phyloP scores from a whole-genome alignment of 2,329 filamentous ascomycete genomes.

The Didymella glomerata region DNA sequence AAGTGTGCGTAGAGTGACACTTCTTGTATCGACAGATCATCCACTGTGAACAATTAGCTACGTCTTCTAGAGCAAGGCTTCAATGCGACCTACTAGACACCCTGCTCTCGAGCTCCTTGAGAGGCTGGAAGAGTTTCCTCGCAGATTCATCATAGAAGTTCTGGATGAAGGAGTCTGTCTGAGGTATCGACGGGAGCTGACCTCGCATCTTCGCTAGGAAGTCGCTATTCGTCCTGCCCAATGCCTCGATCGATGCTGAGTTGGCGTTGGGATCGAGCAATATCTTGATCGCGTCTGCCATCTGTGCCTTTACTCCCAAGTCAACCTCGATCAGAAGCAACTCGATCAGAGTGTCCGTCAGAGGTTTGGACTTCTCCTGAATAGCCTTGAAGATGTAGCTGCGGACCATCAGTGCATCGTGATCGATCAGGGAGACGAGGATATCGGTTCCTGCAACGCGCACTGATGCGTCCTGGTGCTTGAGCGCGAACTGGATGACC shows the following conservation, averaged over 20 bases:
- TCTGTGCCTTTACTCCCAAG: constrained; percentile 91
- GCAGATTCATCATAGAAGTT: constrained; percentile 91
- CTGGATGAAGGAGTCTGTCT: constrained; percentile 85
- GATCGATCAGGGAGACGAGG: constrained; percentile 91
- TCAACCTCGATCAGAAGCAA: constrained; percentile 90
- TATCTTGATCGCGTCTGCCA: constrained; percentile 94
- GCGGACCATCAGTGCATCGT: constrained; percentile 93
- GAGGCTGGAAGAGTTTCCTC: constrained; percentile 82
- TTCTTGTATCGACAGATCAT: constrained; percentile 80
- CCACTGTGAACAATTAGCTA: constrained; percentile 59
- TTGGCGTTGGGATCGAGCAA: constrained; percentile 78
- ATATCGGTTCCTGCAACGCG: constrained; percentile 94
- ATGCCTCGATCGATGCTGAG: constrained; percentile 66
- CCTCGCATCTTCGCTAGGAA: constrained; percentile 69
- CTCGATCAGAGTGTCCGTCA: constrained; percentile 93
- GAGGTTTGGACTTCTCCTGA: constrained; percentile 80
- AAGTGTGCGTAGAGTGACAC: constrained; percentile 91
- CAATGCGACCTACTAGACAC: constrained; percentile 56
- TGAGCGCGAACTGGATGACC: constrained; percentile 90
- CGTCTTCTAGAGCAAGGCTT: background rate
- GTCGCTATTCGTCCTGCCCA: constrained; percentile 71
- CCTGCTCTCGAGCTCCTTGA: constrained; percentile 79
- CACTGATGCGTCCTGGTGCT: constrained; percentile 82
- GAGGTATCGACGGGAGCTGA: constrained; percentile 63
- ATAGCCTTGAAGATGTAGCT: constrained; percentile 92